A percentile compares a stretch with the other conserved stretches of the same genome.
Evolutionary conservation across 2,329 filamentous ascomycete genomes (phyloP).

Genomic region (Coleophoma eucalyptorum): DNA sequence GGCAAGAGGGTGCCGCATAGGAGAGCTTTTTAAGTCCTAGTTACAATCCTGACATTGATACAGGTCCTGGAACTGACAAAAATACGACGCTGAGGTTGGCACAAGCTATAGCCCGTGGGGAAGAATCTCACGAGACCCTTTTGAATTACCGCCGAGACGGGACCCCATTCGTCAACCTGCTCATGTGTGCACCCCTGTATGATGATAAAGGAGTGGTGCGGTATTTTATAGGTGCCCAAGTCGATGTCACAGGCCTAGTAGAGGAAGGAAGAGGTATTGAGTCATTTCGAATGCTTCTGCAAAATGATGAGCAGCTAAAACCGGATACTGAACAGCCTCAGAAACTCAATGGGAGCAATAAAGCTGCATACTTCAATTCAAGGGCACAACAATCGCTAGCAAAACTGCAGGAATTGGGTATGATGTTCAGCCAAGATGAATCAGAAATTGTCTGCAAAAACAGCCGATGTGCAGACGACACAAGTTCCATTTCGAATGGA

Average conservation of each 20-base stretch:
- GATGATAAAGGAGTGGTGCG: slow-evolving; percentile 56
- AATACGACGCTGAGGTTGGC: slow-evolving; percentile 56
- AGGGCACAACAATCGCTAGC: slow-evolving; percentile 36
- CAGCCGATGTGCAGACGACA: slow-evolving; percentile 43
- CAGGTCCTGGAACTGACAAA: slow-evolving; percentile 58
- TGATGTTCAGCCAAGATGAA: slow-evolving; percentile 66
- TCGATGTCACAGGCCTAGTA: slow-evolving; percentile 56
- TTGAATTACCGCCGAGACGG: slow-evolving; percentile 68
- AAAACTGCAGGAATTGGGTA: slow-evolving; percentile 59
- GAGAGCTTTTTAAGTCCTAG: no score
- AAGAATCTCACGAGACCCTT: slow-evolving; percentile 68
- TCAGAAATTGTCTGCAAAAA: slow-evolving; percentile 56
- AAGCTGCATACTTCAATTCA: slow-evolving; percentile 3
- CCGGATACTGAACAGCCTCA: slow-evolving; percentile 8
- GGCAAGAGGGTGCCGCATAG: no score
- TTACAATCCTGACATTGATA: no score
- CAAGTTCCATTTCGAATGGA: slow-evolving; percentile 8
- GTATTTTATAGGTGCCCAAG: slow-evolving; percentile 62
- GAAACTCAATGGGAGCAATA: slow-evolving; percentile 1
- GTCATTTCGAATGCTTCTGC: slow-evolving; percentile 43
- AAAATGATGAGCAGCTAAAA: slow-evolving; percentile 17
- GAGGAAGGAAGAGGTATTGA: slow-evolving; percentile 57
- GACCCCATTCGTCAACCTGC: slow-evolving; percentile 61
- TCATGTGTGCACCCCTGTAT: slow-evolving; percentile 59
- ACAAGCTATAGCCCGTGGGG: slow-evolving; percentile 56